phyloP scores from a whole-genome alignment of 2,329 filamentous ascomycete genomes.

The Capronia epimyces region DNA sequence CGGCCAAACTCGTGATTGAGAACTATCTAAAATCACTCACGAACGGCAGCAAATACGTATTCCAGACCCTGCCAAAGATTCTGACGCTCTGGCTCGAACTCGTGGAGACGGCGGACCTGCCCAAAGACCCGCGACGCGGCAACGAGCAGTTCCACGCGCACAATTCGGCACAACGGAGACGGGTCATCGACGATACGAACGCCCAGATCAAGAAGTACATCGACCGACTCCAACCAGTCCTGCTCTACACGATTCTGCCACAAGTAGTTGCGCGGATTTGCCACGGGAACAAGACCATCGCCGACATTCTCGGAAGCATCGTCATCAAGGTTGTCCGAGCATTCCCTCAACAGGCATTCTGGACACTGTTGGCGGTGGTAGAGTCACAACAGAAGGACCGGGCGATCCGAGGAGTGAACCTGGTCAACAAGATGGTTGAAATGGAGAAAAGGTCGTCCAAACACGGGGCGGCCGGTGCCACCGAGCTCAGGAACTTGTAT shows the following conservation, averaged over 20 bases:
- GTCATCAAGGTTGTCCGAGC: slow-evolving; percentile 78
- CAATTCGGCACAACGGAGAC: slow-evolving; percentile 50
- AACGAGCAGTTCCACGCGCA: slow-evolving; percentile 46
- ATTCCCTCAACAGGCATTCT: slow-evolving; percentile 88
- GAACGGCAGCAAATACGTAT: slow-evolving; percentile 90
- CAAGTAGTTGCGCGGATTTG: slow-evolving; percentile 95
- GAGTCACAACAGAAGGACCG: slow-evolving; percentile 73
- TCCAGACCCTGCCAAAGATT: slow-evolving; percentile 86
- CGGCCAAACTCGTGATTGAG: slow-evolving; percentile 82
- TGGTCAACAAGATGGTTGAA: slow-evolving; percentile 40
- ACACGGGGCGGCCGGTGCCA: slow-evolving; percentile 33
- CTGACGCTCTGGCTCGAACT: slow-evolving; percentile 93
- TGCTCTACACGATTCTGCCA: slow-evolving; percentile 62
- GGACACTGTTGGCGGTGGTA: slow-evolving; percentile 82
- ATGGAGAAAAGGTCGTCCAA: slow-evolving; percentile 42
- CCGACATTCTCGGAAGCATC: slow-evolving; percentile 68
- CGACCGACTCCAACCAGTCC: slow-evolving; percentile 42
- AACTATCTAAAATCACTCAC: slow-evolving; percentile 84
- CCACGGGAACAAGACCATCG: slow-evolving; percentile 73
- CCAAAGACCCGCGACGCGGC: slow-evolving; percentile 47
- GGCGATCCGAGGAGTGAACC: slow-evolving; percentile 46
- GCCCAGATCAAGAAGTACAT: slow-evolving; percentile 75
- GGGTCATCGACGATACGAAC: slow-evolving; percentile 65
- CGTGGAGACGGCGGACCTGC: slow-evolving; percentile 66
- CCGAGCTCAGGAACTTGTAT: slow-evolving; percentile 66